Evolutionary conservation across 768 basidiomycete genomes (phyloP).

Genomic region (Mycena pura): DNA sequence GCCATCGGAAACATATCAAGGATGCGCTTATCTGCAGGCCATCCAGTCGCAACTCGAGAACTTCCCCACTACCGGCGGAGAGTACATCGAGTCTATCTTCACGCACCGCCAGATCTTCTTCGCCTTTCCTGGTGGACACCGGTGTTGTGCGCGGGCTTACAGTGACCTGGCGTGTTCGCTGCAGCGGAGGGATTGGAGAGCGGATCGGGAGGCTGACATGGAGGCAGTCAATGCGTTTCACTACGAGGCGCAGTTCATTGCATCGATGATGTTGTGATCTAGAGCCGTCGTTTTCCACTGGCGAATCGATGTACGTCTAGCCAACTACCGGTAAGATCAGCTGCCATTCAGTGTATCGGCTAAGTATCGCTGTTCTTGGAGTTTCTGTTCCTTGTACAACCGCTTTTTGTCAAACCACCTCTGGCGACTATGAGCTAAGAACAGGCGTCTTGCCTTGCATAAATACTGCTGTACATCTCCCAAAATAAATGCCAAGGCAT

Average conservation of each 20-base stretch:
- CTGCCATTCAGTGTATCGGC: no score
- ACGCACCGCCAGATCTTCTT: conserved; percentile 74
- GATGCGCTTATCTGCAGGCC: conserved; percentile 68
- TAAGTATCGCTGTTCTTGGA: no score
- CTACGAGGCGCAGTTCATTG: conserved; percentile 72
- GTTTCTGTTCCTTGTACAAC: no score
- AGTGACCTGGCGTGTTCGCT: conserved; percentile 69
- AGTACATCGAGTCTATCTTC: conserved; percentile 80
- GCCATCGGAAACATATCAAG: conserved; percentile 47
- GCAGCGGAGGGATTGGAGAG: conserved; percentile 70
- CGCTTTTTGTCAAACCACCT: no score
- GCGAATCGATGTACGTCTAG: no score
- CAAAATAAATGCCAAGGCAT: no score
- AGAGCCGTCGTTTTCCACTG: no score
- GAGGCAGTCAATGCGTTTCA: conserved; percentile 75
- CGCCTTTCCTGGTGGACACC: conserved; percentile 68
- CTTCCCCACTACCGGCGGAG: conserved; percentile 68
- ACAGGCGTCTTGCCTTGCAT: no score
- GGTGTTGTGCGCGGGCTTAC: conserved; percentile 67
- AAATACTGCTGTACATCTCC: no score
- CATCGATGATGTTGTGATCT: conserved; percentile 27
- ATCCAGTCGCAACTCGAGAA: conserved; percentile 63
- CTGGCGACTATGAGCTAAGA: no score
- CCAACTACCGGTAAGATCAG: no score
- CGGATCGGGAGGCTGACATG: conserved; percentile 71